phyloP scores from a whole-genome alignment of 1,284 basidiomycete species.

The Trametes pubescens region DNA sequence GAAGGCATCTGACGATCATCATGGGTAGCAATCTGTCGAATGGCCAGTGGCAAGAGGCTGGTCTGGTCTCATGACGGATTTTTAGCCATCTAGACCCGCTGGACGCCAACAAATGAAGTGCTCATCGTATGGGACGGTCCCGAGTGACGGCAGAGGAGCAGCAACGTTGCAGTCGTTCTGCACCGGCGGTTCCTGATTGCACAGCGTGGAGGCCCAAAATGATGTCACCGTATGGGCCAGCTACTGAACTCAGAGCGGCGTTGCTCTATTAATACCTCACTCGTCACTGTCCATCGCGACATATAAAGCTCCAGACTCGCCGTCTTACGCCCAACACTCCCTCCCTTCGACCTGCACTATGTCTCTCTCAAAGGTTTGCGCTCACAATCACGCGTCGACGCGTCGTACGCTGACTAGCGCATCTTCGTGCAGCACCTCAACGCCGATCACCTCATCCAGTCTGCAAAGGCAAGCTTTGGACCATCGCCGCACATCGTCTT shows the following conservation, averaged over 20 bases:
- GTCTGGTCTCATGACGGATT: conserved; percentile 12
- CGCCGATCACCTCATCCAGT: conserved; percentile 64
- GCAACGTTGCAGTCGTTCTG: conserved; percentile 19
- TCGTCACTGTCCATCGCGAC: conserved; percentile 2
- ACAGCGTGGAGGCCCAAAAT: conserved; percentile 12
- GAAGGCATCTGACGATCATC: neutral
- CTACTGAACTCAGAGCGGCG: conserved; percentile 4
- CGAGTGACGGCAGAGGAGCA: conserved; percentile 18
- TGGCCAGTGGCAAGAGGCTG: neutral
- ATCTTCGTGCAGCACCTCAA: conserved; percentile 62
- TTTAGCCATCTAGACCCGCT: conserved; percentile 5
- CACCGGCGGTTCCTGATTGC: conserved; percentile 15
- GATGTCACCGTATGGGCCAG: conserved; percentile 24
- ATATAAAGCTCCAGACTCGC: conserved; percentile 15
- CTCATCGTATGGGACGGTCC: conserved; percentile 11
- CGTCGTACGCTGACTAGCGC: neutral
- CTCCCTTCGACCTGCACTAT: conserved; percentile 41
- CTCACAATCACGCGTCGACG: neutral
- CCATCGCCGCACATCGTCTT: neutral
- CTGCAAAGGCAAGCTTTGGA: conserved; percentile 54
- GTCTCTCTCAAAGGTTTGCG: conserved; percentile 60
- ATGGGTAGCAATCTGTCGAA: neutral
- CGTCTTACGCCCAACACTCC: neutral
- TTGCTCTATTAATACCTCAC: conserved; percentile 16
- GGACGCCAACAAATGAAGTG: neutral